Evolutionary conservation across 1,284 basidiomycete genomes (phyloP), one percentile per base, ranked within the genome.

Genomic region (Inonotus hispidus): DNA sequence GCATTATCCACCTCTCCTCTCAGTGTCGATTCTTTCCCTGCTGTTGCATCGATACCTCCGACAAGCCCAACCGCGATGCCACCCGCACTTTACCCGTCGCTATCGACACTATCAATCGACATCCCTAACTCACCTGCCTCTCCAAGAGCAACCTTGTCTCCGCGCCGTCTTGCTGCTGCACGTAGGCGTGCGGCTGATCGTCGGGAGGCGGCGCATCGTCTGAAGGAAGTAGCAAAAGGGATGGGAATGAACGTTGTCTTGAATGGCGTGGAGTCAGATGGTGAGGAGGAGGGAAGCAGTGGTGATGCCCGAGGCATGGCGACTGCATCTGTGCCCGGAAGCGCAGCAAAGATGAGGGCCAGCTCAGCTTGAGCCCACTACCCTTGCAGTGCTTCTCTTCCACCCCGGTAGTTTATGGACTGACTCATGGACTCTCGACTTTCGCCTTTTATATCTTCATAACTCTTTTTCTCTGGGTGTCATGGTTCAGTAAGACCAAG

Each of bases 91-190:
- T 63, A 63, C 37, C 53, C 61, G 2, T 43, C 61, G 14, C 58
- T 63, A 5, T 41, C 45, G 39, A 63, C 61, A 4, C 61, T 63
- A 3, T 19, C 61, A 23, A 59, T 63, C 46, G 57, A 59, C 35
- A 49, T 62, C 23, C 61, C 61, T n/a, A n/a, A 16, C 32, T 16
- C 25, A 7, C 58, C 56, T 21, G n/a, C 16, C 1, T 45, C 59
- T 21, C 47, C 56, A 3, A 35, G 50, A 11, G 19, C 19, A 21
- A 62, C 53, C 52, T 49, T 62, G 38, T 54, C 61, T 21, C 53
- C 61, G 6, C 57, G 61, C 13, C 50, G 57, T 38, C 61, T 55
- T 16, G 61, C 61, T 10, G 57, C 57, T 35, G 57, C 57, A 3
- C 38, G 46, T 25, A 50, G 61, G 0, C 50, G 58, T 16, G 61